These are phyloP conservation scores for Globisporangium spiculum DNA, from an alignment of 352 stramenopile species.

Conservation along the genomic window DNA sequence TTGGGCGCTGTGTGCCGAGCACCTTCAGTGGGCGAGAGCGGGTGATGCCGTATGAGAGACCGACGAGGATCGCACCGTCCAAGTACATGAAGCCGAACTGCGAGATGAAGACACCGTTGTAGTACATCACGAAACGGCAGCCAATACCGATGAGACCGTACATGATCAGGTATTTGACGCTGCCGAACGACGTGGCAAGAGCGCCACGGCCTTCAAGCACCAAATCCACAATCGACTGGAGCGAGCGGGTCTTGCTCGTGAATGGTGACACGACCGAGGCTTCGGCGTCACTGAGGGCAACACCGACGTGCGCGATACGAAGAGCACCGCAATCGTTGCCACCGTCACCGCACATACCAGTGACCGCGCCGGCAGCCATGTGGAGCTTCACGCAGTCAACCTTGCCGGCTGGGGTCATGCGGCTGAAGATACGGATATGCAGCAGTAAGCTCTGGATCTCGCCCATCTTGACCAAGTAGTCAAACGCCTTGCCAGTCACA, in stretches of 20 bases:
- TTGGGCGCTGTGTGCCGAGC: slow-evolving; percentile 69
- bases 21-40: slow-evolving; percentile 53
- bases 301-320: slow-evolving; percentile 87
- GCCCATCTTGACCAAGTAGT: slow-evolving; percentile 59
- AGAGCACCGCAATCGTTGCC: slow-evolving; percentile 92
- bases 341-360: slow-evolving; percentile 82
- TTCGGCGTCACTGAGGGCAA: slow-evolving; percentile 88
- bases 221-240: slow-evolving; percentile 77
- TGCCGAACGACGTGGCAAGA: slow-evolving; percentile 75
- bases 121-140: slow-evolving; percentile 84
- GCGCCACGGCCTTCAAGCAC: slow-evolving; percentile 78
- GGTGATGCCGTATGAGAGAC: slow-evolving; percentile 78
- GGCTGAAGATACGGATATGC: slow-evolving; percentile 75
- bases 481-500: slow-evolving; percentile 71
- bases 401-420: slow-evolving; percentile 74
- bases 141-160: slow-evolving; percentile 85
- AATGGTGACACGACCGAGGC: slow-evolving; percentile 88
- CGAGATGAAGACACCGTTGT: slow-evolving; percentile 83
- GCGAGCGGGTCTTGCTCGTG: slow-evolving; percentile 79
- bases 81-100: slow-evolving; percentile 86
- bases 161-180: slow-evolving; percentile 89
- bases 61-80: slow-evolving; percentile 76
- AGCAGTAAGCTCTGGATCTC: slow-evolving; percentile 62
- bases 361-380: slow-evolving; percentile 62
- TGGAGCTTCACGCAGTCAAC: slow-evolving; percentile 71